phyloP scores from a whole-genome alignment of 176 grass and related monocot genomes.

The Carex kokanica region DNA sequence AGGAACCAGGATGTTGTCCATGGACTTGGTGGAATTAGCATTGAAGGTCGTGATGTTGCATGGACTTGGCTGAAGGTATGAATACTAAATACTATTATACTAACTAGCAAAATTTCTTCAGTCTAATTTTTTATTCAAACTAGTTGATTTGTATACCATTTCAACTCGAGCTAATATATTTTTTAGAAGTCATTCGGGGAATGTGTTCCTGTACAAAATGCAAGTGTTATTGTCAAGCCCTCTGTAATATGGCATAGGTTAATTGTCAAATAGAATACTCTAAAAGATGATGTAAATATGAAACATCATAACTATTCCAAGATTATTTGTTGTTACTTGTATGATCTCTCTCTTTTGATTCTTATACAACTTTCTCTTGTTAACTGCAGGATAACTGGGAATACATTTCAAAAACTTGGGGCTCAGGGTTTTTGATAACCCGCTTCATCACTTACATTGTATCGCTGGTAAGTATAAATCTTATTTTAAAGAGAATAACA shows the following conservation, averaged over 20 bases:
- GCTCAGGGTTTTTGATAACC: conserved; percentile 72
- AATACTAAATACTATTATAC: conserved; percentile 28
- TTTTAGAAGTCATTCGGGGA: not conserved
- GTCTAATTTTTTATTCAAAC: not conserved
- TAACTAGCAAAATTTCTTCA: not conserved
- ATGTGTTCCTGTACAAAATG: not conserved
- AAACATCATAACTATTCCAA: not conserved
- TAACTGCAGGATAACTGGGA: conserved; percentile 84
- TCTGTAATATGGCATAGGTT: not conserved
- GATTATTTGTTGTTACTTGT: not conserved
- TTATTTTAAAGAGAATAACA: too few relatives aligned
- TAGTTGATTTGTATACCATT: not conserved
- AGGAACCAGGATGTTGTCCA: conserved; percentile 76
- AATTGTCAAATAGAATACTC: not conserved
- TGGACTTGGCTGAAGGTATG: conserved; percentile 95
- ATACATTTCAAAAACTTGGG: conserved; percentile 59
- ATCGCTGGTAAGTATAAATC: conserved; percentile 39
- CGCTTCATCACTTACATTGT: conserved; percentile 48
- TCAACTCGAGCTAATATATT: not conserved
- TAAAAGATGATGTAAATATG: not conserved
- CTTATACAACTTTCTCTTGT: not conserved
- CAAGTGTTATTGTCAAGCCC: not conserved
- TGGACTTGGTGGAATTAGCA: conserved; percentile 60
- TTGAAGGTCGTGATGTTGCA: conserved; percentile 55
- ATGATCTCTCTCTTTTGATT: not conserved